phyloP scores from a whole-genome alignment of 2,329 filamentous ascomycete genomes.

The Didymella lethalis region DNA sequence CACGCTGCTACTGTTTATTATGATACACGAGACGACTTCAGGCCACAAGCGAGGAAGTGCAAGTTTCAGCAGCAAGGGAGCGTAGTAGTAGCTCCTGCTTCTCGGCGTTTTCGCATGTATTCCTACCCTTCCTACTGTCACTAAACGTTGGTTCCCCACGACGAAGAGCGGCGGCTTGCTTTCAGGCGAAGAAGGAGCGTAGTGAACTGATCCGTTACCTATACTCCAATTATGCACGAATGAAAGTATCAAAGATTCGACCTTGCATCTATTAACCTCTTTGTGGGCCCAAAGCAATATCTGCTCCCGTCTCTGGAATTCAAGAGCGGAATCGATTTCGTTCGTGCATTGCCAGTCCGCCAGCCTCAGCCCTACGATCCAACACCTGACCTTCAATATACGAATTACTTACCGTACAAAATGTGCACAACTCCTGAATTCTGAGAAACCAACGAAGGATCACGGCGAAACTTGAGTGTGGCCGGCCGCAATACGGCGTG shows the following conservation, averaged over 20 bases:
- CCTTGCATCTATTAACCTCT: neutral
- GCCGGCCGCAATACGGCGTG: too few relatives aligned
- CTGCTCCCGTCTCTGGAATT: neutral
- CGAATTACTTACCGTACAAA: neutral
- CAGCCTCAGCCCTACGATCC: neutral
- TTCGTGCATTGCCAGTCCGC: slow-evolving; percentile 1
- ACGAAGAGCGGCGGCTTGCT: slow-evolving; percentile 27
- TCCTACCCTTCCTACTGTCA: slow-evolving; percentile 51
- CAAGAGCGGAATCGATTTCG: neutral
- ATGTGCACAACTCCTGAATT: neutral
- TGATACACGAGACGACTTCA: slow-evolving; percentile 5
- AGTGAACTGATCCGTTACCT: slow-evolving; percentile 36
- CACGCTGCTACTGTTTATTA: slow-evolving; percentile 1
- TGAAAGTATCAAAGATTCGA: slow-evolving; percentile 6
- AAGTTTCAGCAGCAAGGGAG: slow-evolving; percentile 6
- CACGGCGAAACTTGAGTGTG: neutral
- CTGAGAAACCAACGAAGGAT: neutral
- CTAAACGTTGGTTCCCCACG: slow-evolving; percentile 42
- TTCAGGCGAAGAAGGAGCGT: slow-evolving; percentile 26
- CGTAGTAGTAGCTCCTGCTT: slow-evolving; percentile 8
- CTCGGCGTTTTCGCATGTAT: slow-evolving; percentile 40
- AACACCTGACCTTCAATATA: neutral
- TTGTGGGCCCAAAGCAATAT: neutral
- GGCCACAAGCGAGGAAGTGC: slow-evolving; percentile 7
- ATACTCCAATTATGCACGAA: slow-evolving; percentile 44